phyloP scores from a whole-genome alignment of 2,329 filamentous ascomycete species.

The Fusarium hostae region DNA sequence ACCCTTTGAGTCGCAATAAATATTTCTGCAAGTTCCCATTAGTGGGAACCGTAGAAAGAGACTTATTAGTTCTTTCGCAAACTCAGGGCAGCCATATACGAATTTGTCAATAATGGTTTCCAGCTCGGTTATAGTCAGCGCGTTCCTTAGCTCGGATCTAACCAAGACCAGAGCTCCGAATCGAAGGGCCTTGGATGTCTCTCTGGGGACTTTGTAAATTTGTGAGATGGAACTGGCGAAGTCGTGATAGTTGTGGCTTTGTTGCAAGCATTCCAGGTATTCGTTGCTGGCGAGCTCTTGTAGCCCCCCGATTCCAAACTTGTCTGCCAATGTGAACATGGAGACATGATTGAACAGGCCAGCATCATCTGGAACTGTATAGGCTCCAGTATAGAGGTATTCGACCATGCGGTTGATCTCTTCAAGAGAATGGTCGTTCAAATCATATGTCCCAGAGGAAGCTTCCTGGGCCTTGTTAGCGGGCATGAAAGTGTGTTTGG shows the following conservation, averaged over 20 bases:
- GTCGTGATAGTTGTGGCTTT: not conserved
- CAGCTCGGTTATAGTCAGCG: accelerated
- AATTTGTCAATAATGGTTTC: not conserved
- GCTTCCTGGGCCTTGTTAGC: not conserved
- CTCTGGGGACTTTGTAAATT: not conserved
- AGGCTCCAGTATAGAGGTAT: not conserved
- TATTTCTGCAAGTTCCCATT: accelerated
- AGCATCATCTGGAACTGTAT: not conserved
- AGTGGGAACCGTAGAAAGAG: accelerated
- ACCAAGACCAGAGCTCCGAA: accelerated
- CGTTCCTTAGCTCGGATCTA: accelerated
- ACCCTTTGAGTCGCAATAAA: accelerated
- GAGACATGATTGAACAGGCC: accelerated
- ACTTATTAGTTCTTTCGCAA: not conserved
- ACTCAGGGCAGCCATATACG: not conserved
- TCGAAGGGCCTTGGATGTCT: accelerated
- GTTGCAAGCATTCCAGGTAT: not conserved
- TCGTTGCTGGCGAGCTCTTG: accelerated
- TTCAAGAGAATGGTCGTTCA: not conserved
- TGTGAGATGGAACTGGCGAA: not conserved
- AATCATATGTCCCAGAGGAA: not conserved
- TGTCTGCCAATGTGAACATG: not conserved
- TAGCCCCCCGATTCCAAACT: not conserved
- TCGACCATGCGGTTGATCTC: not conserved
- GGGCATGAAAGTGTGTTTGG: accelerated